phyloP scores from a whole-genome alignment of 2,329 filamentous ascomycete genomes.

The Alternaria ventricosa region DNA sequence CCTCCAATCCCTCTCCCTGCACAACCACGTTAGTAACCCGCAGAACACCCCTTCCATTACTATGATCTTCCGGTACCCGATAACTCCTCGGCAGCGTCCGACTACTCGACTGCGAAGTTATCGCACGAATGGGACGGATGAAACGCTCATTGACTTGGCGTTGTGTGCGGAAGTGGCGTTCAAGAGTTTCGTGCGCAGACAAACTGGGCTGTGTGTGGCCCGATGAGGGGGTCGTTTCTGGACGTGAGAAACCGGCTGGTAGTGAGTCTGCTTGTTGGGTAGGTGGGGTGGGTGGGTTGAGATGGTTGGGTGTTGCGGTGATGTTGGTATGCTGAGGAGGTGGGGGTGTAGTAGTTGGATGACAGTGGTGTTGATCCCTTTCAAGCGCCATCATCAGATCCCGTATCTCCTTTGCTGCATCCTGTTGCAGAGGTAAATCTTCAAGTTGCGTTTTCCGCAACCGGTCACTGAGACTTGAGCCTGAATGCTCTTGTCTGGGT shows the following conservation, averaged over 20 bases:
- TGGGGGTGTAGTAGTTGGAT: neutral
- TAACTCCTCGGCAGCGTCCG: constrained; percentile 4
- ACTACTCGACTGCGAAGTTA: neutral
- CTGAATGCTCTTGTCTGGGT: neutral
- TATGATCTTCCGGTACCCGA: neutral
- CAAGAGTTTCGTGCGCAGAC: neutral
- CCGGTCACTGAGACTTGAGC: constrained; percentile 4
- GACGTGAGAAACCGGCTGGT: neutral
- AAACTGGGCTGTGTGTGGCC: neutral
- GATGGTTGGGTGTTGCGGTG: too few species aligned
- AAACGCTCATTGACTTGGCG: neutral
- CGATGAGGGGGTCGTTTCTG: neutral
- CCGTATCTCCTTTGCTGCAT: constrained; percentile 3
- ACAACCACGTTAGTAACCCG: neutral
- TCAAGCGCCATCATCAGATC: constrained; percentile 2
- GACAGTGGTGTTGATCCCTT: neutral
- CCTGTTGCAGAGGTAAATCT: constrained; percentile 1
- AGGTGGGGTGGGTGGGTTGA: too few species aligned
- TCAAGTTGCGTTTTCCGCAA: neutral
- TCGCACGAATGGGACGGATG: neutral
- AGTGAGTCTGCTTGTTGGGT: neutral
- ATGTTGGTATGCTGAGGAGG: too few species aligned
- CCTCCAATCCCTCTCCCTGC: neutral
- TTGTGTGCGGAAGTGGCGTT: neutral
- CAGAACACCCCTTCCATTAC: neutral